Conservation (phyloP, 371 early-diverging fungal species). For the Mortierella sp. region DNA sequence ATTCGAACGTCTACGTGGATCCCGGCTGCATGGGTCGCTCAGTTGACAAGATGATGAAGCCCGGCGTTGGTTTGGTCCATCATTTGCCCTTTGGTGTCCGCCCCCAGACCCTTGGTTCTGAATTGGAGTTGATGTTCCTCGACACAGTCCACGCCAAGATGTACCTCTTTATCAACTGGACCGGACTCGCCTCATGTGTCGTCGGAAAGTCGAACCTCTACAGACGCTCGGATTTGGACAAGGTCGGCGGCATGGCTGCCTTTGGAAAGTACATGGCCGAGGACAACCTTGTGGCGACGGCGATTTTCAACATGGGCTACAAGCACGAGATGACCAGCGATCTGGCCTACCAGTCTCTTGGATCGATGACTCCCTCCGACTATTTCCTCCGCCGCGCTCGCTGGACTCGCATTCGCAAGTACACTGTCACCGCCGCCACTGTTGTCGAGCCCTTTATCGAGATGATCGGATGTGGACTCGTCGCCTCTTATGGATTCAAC, state of each 20-base stretch:
- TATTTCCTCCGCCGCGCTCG: conserved; percentile 87
- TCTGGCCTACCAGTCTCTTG: conserved; percentile 87
- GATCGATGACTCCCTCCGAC: conserved; percentile 76
- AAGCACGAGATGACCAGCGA: conserved; percentile 90
- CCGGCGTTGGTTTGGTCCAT: conserved; percentile 93
- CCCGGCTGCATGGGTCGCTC: conserved; percentile 84
- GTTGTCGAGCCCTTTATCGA: conserved; percentile 93
- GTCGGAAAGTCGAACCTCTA: conserved; percentile 96
- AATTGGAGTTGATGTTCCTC: conserved; percentile 89
- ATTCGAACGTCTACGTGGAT: conserved; percentile 89
- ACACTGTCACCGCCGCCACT: conserved; percentile 89
- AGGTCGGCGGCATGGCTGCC: conserved; percentile 83
- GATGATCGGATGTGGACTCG: conserved; percentile 81
- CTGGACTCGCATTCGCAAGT: conserved; percentile 95
- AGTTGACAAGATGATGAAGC: conserved; percentile 75
- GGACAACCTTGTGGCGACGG: conserved; percentile 93
- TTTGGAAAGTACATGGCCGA: conserved; percentile 95
- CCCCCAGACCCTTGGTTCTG: conserved; percentile 82
- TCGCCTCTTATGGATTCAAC: conserved; percentile 76
- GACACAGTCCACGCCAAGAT: conserved; percentile 94
- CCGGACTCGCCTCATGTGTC: conserved; percentile 87
- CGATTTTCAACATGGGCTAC: conserved; percentile 84
- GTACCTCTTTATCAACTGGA: conserved; percentile 92
- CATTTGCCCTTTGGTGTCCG: conserved; percentile 88
- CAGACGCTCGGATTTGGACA: conserved; percentile 86